Base-by-base conservation (phyloP, 2,329 filamentous ascomycete genomes). In the Scolecobasidium constrictum region DNA sequence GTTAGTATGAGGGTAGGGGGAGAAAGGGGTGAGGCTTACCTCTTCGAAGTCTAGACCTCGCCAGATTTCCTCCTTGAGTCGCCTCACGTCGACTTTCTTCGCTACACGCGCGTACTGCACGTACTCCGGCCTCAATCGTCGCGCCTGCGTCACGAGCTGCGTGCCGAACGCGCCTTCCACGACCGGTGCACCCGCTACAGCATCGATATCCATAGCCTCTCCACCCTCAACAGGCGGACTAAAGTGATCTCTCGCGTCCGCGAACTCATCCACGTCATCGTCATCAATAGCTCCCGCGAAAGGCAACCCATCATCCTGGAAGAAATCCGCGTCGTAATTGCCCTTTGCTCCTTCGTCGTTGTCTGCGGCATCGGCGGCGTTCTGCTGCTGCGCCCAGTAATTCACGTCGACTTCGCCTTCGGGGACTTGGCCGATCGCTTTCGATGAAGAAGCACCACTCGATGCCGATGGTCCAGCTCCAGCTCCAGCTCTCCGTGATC, bases 311-410 rank as follows among this genome's bases (percentile, higher is more conserved):
- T 90, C 85, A 55, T 96, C 92, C 54, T 92, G 83, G 68, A 96
- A 98, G 73, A 96, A 98, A 61, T 96, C 84, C 46, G 92, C 90
- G 59, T 96, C 87, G 62, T 96, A 98, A 56, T 93, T 81, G 47
- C 88, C 88, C 52, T 77, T 70, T 3, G 73, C 60, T 2, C 65
- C 72, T 3, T 68, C 73, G 35, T 78, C 77, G 18, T 81, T 79
- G 40, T 68, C 49, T 23, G 52, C 57, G 31, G 23, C 40, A 66
- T 74, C 50, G 66, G 78, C 58, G 76, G 83, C 64, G 73, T 38
- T 40, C 38, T 44, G 31, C 34, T 45, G 43, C 13, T 41, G 22
- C 4, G 92, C 92, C 87, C 92, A 98, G 66, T 94, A 96, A 16
- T 84, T 88, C 63, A 95, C 90, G 56, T 96, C 86, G 69, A 95